Base-by-base conservation (phyloP, 768 basidiomycete species). In the Hebeloma cylindrosporum region DNA sequence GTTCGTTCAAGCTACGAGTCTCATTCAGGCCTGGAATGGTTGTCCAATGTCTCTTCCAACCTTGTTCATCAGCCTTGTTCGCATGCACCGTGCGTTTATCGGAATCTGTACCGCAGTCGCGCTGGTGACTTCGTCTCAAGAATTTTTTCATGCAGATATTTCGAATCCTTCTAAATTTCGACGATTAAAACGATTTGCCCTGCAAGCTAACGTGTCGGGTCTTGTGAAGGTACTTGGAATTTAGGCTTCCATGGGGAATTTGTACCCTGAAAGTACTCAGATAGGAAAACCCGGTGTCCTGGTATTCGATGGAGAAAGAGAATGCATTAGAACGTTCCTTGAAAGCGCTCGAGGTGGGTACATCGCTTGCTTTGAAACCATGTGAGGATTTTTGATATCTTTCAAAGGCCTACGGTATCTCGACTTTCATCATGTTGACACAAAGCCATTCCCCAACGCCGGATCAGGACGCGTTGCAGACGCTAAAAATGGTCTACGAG, bases 81-180 rank as follows among this genome's bases (percentile, higher is more conserved):
- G 71, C 21, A 73, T 73, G 72, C 73, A 74, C 43, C 72, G 73
- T 72, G 45, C 46, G 68, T 45, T 4, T n/a, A n/a, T n/a, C n/a
- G n/a, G n/a, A n/a, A n/a, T n/a, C 20, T 21, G 22, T 11, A n/a
- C 9, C 40, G n/a, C 34, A 3, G n/a, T 30, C 23, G 14, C n/a
- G 30, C 18, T 35, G 11, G 13, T 9, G n/a, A 11, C 13, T 16
- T n/a, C 17, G 23, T 16, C 29, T 21, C 7, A 23, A 14, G 11
- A 14, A 21, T 17, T 40, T 17, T 18, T 16, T 29, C 13, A 8
- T 9, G 17, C 40, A 71, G 70, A 71, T 47, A 72, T 72, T 14
- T 59, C 61, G 34, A 72, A 66, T 45, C 68, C 63, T 7, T 54
- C 64, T 33, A 75, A 74, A 38, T 70, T 72, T 52, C 68, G 71